Conservation (phyloP, 768 basidiomycete genomes). For the Hygrophorus pudorinus region DNA sequence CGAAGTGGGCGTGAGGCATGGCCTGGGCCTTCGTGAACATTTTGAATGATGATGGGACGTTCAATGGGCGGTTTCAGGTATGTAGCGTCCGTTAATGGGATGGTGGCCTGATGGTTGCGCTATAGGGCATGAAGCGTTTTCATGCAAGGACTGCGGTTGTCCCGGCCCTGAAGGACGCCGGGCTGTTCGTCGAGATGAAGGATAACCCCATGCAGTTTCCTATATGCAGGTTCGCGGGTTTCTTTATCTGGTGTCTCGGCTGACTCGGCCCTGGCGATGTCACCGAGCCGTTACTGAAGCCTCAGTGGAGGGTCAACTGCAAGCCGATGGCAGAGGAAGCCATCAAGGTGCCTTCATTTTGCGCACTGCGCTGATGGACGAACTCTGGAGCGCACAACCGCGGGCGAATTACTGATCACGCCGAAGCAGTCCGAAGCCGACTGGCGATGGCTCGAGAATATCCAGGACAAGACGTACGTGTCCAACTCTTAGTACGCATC, state of each 20-base stretch:
- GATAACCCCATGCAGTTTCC: slow-evolving; percentile 98
- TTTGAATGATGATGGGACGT: slow-evolving; percentile 92
- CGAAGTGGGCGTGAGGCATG: slow-evolving; percentile 82
- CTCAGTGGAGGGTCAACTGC: slow-evolving; percentile 99
- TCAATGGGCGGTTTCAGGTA: slow-evolving; percentile 74
- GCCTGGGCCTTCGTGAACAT: slow-evolving; percentile 89
- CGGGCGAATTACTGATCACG: slow-evolving; percentile 75
- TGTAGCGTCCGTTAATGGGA: slow-evolving; percentile 1
- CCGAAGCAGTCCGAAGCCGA: slow-evolving; percentile 87
- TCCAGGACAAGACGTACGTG: slow-evolving; percentile 71
- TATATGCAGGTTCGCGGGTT: slow-evolving; percentile 60
- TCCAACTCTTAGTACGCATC: neutral
- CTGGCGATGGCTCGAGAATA: slow-evolving; percentile 92
- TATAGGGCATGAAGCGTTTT: slow-evolving; percentile 94
- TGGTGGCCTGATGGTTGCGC: neutral
- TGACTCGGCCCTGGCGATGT: slow-evolving; percentile 58
- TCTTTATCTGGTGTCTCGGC: neutral
- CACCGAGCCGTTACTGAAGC: slow-evolving; percentile 91
- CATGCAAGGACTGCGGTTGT: slow-evolving; percentile 81
- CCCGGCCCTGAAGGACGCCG: slow-evolving; percentile 72
- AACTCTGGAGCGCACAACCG: slow-evolving; percentile 61
- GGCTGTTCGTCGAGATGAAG: slow-evolving; percentile 82
- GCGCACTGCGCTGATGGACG: neutral
- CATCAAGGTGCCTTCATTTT: slow-evolving; percentile 47
- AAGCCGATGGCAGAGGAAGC: slow-evolving; percentile 86